phyloP scores from a whole-genome alignment of 768 basidiomycete species.

The Macrolepiota fuliginosa region DNA sequence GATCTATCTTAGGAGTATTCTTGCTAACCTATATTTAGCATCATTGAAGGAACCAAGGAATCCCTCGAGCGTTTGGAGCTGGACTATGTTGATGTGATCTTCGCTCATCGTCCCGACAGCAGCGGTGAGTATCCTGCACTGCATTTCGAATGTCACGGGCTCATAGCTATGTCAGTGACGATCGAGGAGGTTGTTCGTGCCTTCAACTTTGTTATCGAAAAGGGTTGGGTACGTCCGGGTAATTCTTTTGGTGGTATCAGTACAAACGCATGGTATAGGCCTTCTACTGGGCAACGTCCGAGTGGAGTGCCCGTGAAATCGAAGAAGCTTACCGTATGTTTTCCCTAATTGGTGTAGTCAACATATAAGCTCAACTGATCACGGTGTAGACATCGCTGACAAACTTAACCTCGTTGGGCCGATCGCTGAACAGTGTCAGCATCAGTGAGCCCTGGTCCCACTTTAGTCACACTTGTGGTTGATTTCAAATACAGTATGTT shows the following conservation, averaged over 20 bases:
- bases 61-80: slow-evolving; percentile 62
- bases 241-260: not conserved
- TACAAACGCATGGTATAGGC: slow-evolving; percentile 29
- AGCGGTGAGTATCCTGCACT: slow-evolving; percentile 34
- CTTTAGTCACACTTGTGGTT: not conserved
- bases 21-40: slow-evolving; percentile 28
- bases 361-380: not conserved
- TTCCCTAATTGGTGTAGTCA: not conserved
- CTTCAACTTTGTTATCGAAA: slow-evolving; percentile 70
- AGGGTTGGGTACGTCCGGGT: slow-evolving; percentile 52
- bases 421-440: slow-evolving; percentile 73
- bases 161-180: slow-evolving; percentile 31
- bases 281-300: slow-evolving; percentile 71
- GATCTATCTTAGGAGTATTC: not conserved
- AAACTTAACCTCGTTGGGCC: slow-evolving; percentile 66
- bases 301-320: slow-evolving; percentile 73
- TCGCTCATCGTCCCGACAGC: slow-evolving; percentile 65
- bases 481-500: slow-evolving; percentile 51
- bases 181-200: slow-evolving; percentile 77
- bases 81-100: slow-evolving; percentile 67
- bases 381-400: slow-evolving; percentile 54
- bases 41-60: slow-evolving; percentile 68
- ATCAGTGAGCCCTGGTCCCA: slow-evolving; percentile 40
- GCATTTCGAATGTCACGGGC: not conserved
- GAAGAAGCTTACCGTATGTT: slow-evolving; percentile 57